Base-by-base conservation (phyloP, 2,329 filamentous ascomycete species). In the Cercospora nicotianae region DNA sequence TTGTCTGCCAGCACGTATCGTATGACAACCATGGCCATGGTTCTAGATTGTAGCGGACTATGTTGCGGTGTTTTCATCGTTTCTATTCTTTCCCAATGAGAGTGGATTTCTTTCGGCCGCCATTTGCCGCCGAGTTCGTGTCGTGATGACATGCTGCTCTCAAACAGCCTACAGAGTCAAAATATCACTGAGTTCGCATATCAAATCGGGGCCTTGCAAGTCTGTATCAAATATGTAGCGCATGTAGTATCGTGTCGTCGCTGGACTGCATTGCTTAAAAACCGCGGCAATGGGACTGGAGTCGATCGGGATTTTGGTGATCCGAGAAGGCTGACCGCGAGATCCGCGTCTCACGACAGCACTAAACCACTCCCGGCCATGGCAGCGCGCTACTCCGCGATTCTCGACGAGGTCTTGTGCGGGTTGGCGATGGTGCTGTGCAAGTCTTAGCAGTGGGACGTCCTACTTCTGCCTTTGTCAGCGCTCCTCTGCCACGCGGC, bases 261-360 rank as follows among this genome's bases (percentile, higher is more conserved):
- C n/a, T n/a, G 6, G 1, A 26, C 23, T n/a, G 36, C 3, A 7
- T 3, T 45, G 39, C 39, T 48, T 20, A 18, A 18, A 48, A 18
- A 48, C 3, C 42, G 42, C 42, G 42, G 42, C 42, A 48, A 9
- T 48, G 42, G 42, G 39, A 18, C n/a, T 26, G 10, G 2, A n/a
- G 51, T 18, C 20, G 5, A 57, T 30, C 53, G 53, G 53, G 8
- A 58, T 0, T 9, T 31, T 30, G 53, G 9, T n/a, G 20, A 30
- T 58, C 53, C 53, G 53, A 31, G 12, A 20, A 58, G 23, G 26
- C 9, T 28, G 28, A 16, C 53, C 26, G 53, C 30, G 20, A 30
- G 53, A 61, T 48, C 31, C 33, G 59, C 18, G 23, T 61, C 59
- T 61, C 30, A 61, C 59, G n/a, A 36, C 20, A 61, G 59, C 59